Percentiles rank a stretch among this genome's conserved stretches.
phyloP scores from a whole-genome alignment of 352 stramenopile genomes.

The Globisporangium ultimum region DNA sequence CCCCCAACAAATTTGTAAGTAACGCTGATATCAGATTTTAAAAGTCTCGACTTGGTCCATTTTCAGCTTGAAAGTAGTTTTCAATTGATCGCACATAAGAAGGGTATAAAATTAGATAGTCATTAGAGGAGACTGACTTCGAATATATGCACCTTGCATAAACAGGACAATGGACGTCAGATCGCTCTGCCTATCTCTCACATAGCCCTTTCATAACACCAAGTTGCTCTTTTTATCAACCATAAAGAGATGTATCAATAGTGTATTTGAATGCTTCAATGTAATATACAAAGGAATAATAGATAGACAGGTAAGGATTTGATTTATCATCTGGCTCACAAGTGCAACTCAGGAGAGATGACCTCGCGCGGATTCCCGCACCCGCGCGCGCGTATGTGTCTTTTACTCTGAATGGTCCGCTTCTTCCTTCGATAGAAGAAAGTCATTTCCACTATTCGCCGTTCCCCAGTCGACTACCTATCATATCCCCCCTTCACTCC shows the following conservation, averaged over 20 bases:
- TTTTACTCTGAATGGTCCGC: background rate
- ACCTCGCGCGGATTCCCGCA: constrained; percentile 9
- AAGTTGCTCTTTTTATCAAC: background rate
- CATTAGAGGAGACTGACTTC: too few species aligned
- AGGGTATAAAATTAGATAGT: too few species aligned
- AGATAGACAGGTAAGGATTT: background rate
- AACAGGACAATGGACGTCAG: background rate
- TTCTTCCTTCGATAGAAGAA: constrained; percentile 4
- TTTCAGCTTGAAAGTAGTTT: background rate
- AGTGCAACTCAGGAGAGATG: constrained; percentile 20
- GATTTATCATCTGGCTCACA: background rate
- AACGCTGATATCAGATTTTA: too few species aligned
- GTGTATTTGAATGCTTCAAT: too few species aligned
- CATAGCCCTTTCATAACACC: constrained; percentile 1
- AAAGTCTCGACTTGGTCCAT: background rate
- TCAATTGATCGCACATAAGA: too few species aligned
- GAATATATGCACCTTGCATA: background rate
- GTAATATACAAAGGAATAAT: too few species aligned
- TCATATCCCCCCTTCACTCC: background rate
- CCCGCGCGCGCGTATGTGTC: too few species aligned
- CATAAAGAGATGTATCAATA: background rate
- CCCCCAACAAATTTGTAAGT: too few species aligned
- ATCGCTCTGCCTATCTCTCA: background rate
- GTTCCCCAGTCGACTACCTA: background rate
- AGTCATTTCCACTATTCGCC: constrained; percentile 17